phyloP scores from a whole-genome alignment of 768 basidiomycete species.

The Cystobasidium tubakii region DNA sequence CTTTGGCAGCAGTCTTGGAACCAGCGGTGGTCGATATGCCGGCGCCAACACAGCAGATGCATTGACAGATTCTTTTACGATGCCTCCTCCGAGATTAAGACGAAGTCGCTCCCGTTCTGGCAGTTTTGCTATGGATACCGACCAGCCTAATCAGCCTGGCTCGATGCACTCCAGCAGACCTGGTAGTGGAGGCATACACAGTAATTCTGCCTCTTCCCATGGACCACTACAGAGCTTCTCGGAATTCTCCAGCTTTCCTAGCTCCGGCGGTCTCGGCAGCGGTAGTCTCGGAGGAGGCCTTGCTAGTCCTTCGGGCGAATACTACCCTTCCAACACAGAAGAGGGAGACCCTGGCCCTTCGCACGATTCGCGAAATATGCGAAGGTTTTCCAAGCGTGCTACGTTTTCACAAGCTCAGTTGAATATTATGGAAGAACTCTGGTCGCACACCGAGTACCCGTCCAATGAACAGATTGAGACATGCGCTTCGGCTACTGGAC shows the following conservation, averaged over 20 bases:
- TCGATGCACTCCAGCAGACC: too few species aligned
- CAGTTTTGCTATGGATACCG: not conserved
- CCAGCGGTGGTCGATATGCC: not conserved
- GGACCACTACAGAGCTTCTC: not conserved
- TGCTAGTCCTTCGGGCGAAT: not conserved
- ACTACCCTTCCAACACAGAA: not conserved
- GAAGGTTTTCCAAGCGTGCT: slow-evolving; percentile 8
- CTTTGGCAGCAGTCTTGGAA: not conserved
- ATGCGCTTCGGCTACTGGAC: slow-evolving; percentile 1
- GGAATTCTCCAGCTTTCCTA: not conserved
- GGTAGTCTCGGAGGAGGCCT: too few species aligned
- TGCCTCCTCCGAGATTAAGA: not conserved
- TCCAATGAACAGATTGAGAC: slow-evolving; percentile 20
- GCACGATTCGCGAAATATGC: slow-evolving; percentile 5
- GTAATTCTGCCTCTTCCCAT: too few species aligned
- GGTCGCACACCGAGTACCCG: slow-evolving; percentile 11
- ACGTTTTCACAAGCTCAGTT: slow-evolving; percentile 30
- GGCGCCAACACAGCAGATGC: not conserved
- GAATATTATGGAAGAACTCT: slow-evolving; percentile 23
- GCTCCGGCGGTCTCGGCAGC: not conserved
- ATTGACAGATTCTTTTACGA: not conserved
- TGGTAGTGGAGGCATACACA: too few species aligned
- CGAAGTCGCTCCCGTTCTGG: not conserved
- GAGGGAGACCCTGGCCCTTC: not conserved
- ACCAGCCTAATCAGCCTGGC: not conserved